Evolutionary conservation across 148 eudicot genomes (phyloP).

Genomic region (Rhododendron griersonianum): DNA sequence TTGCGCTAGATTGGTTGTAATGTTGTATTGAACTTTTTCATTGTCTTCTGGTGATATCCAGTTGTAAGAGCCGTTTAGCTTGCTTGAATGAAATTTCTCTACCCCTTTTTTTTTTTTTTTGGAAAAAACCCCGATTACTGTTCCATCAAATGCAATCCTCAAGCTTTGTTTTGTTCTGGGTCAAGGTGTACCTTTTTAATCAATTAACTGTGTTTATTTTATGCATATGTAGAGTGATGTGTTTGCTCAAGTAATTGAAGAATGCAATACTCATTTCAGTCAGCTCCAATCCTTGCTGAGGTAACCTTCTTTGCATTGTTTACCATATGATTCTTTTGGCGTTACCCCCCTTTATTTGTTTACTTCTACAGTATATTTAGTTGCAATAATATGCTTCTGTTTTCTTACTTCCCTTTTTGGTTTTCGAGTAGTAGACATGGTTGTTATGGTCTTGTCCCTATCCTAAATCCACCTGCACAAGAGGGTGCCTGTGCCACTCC

Average conservation of each 20-base stretch:
- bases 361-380: neutral
- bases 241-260: conserved; percentile 76
- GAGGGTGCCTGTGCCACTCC: neutral
- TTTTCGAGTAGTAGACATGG: neutral
- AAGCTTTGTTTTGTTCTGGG: neutral
- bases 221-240: conserved; percentile 54
- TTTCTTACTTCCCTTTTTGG: neutral
- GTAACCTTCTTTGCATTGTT: conserved; percentile 36
- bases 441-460: neutral
- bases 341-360: neutral
- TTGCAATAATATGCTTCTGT: neutral
- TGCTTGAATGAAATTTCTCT: neutral
- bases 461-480: neutral
- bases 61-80: neutral
- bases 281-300: conserved; percentile 57
- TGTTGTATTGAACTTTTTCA: neutral
- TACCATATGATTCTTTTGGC: neutral
- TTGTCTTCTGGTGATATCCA: neutral
- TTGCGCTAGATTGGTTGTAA: neutral
- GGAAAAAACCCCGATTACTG: neutral
- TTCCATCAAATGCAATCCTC: neutral
- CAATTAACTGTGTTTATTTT: conserved; percentile 8
- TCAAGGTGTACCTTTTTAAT: neutral
- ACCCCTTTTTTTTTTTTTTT: neutral
- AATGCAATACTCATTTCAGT: conserved; percentile 70